A percentile compares a stretch with the other conserved stretches of the same genome.
Conservation (phyloP, 208 protist species). For the Naegleria lovaniensis region DNA sequence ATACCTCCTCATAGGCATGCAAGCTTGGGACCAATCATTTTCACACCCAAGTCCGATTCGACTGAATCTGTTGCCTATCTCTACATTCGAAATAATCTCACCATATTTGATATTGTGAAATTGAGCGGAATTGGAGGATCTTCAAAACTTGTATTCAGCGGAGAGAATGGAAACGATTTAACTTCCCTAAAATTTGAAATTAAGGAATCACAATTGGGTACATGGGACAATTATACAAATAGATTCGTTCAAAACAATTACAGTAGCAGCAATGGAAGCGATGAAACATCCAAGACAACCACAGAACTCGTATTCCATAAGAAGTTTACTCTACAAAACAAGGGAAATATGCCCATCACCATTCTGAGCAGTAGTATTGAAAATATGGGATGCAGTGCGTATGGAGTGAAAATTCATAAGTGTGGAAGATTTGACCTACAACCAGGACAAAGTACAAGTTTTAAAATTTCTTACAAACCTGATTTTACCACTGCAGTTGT, state of each 20-base stretch:
- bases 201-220: not conserved
- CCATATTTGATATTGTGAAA: not conserved
- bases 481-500: not conserved
- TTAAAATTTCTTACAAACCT: not conserved
- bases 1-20: not conserved
- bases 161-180: not conserved
- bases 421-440: not conserved
- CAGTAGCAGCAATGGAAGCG: not conserved
- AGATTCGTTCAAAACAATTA: constrained; percentile 7
- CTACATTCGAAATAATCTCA: constrained; percentile 5
- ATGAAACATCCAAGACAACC: not conserved
- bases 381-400: not conserved
- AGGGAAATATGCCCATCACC: not conserved
- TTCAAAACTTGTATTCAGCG: not conserved
- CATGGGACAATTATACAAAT: constrained; percentile 14
- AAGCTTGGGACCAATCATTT: not conserved
- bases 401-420: constrained; percentile 5
- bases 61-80: not conserved
- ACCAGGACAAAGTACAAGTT: not conserved
- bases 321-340: not conserved
- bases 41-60: not conserved
- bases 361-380: not conserved
- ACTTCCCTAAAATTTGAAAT: not conserved
- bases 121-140: not conserved
- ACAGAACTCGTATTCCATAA: constrained; percentile 5